Evolutionary conservation across 768 basidiomycete species (phyloP).

Genomic region (Tricholoma saponaceum): DNA sequence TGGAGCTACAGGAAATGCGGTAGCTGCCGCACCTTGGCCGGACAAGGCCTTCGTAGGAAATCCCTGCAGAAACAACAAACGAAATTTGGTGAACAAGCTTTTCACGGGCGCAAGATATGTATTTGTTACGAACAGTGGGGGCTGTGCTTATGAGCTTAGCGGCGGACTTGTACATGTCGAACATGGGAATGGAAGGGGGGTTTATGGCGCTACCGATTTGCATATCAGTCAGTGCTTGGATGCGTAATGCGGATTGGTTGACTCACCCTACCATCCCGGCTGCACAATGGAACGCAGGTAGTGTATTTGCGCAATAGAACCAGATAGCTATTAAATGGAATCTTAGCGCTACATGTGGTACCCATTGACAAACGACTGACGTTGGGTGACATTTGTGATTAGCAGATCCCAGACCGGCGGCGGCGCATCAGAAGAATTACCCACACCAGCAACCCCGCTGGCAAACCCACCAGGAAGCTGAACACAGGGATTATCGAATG

Average conservation of each 20-base stretch:
- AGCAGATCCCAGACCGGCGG: conserved; percentile 28
- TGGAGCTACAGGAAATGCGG: conserved; percentile 13
- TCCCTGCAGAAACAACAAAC: conserved; percentile 15
- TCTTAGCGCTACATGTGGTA: not conserved
- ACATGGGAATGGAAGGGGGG: conserved; percentile 24
- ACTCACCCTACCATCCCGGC: conserved; percentile 39
- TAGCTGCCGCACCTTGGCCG: conserved; percentile 33
- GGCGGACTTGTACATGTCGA: conserved; percentile 19
- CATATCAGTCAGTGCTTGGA: not conserved
- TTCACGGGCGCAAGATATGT: not conserved
- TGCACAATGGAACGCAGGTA: conserved; percentile 32
- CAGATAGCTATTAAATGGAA: conserved; percentile 23
- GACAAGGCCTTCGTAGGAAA: conserved; percentile 19
- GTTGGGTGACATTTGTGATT: conserved; percentile 27
- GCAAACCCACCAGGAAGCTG: conserved; percentile 38
- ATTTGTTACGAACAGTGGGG: conserved; percentile 18
- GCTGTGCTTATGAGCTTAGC: conserved; percentile 24
- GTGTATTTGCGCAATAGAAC: conserved; percentile 33
- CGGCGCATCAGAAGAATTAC: conserved; percentile 12
- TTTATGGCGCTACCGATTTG: conserved; percentile 29
- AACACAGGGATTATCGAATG: conserved; percentile 33
- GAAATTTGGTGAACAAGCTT: not conserved
- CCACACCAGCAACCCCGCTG: conserved; percentile 25
- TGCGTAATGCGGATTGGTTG: not conserved
- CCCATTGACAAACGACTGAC: conserved; percentile 15